These are phyloP conservation scores for Avena insularis DNA, from an alignment of 176 grass and related monocot genomes.

Conservation along the genomic window DNA sequence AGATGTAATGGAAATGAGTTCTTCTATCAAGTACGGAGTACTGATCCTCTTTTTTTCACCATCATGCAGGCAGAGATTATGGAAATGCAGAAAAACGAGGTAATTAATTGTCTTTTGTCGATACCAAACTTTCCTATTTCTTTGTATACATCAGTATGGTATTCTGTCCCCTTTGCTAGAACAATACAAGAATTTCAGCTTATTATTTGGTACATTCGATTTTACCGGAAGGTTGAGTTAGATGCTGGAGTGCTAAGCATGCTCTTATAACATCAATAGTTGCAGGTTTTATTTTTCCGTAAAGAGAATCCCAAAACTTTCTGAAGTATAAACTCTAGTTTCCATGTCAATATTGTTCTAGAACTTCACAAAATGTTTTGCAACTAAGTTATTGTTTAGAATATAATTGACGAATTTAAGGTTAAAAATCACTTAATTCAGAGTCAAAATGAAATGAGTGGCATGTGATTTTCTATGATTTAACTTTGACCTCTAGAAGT, in stretches of 20 bases:
- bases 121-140: not conserved
- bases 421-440: not conserved
- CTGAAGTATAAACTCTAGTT: not conserved
- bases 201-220: not conserved
- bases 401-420: not conserved
- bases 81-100: constrained; percentile 80
- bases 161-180: constrained; percentile 5
- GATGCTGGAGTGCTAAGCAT: not conserved
- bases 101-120: constrained; percentile 39
- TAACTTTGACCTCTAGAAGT: not conserved
- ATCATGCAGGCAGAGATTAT: constrained; percentile 69
- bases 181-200: not conserved
- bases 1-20: not conserved
- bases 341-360: not conserved
- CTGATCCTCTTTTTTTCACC: constrained; percentile 32
- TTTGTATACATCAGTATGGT: not conserved
- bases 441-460: not conserved
- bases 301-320: not conserved
- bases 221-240: not conserved
- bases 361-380: not conserved
- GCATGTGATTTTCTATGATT: not conserved
- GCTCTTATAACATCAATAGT: not conserved
- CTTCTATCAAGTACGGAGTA: not conserved
- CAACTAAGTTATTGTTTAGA: not conserved
- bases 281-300: not conserved